phyloP scores from a whole-genome alignment of 1,284 basidiomycete species.

The Cutaneotrichosporon sp. region DNA sequence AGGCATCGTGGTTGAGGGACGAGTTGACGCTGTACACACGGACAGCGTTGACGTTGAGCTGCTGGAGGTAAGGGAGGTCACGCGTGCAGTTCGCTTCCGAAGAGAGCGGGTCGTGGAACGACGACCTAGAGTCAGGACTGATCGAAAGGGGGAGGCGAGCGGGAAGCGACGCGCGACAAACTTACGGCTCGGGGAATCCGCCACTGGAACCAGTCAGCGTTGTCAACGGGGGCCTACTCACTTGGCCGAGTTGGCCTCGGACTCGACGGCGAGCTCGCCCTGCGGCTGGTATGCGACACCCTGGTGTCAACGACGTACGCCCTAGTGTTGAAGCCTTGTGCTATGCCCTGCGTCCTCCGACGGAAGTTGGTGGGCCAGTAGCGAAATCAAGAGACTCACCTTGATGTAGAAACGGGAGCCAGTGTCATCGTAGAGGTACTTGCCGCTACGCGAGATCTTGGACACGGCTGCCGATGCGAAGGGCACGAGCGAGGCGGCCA shows the following conservation, averaged over 20 bases:
- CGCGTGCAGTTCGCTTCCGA: conserved; percentile 68
- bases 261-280: conserved; percentile 59
- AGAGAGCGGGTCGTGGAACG: conserved; percentile 68
- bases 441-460: conserved; percentile 51
- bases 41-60: conserved; percentile 61
- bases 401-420: conserved; percentile 85
- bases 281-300: conserved; percentile 88
- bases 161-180: conserved; percentile 46
- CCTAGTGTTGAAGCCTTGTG: background rate
- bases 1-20: conserved; percentile 76
- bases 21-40: conserved; percentile 85
- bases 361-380: background rate
- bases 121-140: conserved; percentile 26
- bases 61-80: conserved; percentile 73
- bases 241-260: conserved; percentile 59
- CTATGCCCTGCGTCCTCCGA: background rate
- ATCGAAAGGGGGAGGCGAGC: background rate
- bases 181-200: conserved; percentile 68
- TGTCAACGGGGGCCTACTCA: conserved; percentile 26
- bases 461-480: conserved; percentile 38
- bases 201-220: conserved; percentile 36
- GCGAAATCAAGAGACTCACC: conserved; percentile 32
- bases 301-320: conserved; percentile 31
- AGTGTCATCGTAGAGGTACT: conserved; percentile 73
- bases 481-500: conserved; percentile 20